These are phyloP conservation scores for Acidiella bohemica DNA, from an alignment of 495 filamentous ascomycete species.

Conservation along the genomic window DNA sequence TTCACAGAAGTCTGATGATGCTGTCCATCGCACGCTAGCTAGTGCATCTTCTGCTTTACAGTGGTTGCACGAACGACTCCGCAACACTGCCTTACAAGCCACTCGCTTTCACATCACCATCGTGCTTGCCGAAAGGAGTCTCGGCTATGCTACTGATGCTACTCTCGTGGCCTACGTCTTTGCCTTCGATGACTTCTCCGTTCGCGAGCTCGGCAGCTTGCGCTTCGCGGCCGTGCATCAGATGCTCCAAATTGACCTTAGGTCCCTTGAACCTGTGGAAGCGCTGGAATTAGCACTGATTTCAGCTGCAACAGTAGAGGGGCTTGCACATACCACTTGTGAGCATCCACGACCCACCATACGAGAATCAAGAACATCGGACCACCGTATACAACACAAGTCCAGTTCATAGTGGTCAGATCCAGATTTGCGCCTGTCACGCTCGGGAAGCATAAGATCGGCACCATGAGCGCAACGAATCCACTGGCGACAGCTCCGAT, in stretches of 20 bases:
- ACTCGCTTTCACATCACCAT: too few species aligned
- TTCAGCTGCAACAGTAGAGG: neutral
- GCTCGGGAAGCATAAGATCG: conserved; percentile 59
- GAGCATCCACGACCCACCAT: conserved; percentile 58
- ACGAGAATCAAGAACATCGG: conserved; percentile 42
- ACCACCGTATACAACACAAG: conserved; percentile 57
- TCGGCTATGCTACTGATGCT: too few species aligned
- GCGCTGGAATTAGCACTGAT: neutral
- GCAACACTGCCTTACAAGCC: too few species aligned
- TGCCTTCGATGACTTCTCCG: conserved; percentile 21
- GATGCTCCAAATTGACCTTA: conserved; percentile 48
- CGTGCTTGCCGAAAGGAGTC: too few species aligned
- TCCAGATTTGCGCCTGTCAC: conserved; percentile 44
- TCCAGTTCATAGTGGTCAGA: conserved; percentile 37
- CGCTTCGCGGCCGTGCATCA: conserved; percentile 26
- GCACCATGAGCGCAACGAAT: conserved; percentile 61
- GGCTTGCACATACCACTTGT: conserved; percentile 27
- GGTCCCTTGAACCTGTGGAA: conserved; percentile 56
- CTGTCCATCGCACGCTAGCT: too few species aligned
- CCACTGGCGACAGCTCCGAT: conserved; percentile 47
- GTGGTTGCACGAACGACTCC: too few species aligned
- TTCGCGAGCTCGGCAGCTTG: conserved; percentile 7
- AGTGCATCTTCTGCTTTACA: too few species aligned
- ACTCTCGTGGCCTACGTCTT: too few species aligned
- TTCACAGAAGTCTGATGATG: too few species aligned